Evolutionary conservation across 2,329 filamentous ascomycete genomes (phyloP), one percentile per base, ranked within the genome.

Genomic region (Neoascochyta sp.): DNA sequence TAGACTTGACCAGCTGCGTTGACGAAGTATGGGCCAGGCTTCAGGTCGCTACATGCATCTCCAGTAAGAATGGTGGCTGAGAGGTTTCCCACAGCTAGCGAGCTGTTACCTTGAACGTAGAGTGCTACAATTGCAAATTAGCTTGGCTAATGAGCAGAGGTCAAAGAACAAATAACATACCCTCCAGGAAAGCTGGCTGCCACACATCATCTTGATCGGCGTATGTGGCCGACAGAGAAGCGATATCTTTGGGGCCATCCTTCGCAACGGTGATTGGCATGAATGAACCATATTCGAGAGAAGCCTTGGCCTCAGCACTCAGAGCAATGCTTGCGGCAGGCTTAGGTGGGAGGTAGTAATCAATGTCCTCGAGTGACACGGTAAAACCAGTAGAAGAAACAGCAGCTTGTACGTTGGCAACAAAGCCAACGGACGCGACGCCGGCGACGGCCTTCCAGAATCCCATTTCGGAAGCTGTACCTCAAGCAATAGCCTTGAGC

Each of bases 21-120:
- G 20, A 74, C 39, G 41, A 75, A 74, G 43, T 75, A 75, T 2
- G 73, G 71, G 0, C 72, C 71, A 9, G 63, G 43, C 4, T 66
- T 64, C 7, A 74, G 16, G 8, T 33, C 24, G 4, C 45, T 14
- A 28, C 43, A 43, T 2, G 41, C 15, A n/a, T 29, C 35, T 12
- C 43, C 43, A 9, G 42, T 47, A 5, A 50, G 32, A 7, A 52
- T 17, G 2, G 39, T 43, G 7, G 25, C 24, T 2, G 50, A 43
- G 3, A 43, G 24, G 29, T 54, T 55, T 11, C 23, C 23, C n/a
- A n/a, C n/a, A 18, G 55, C 58, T 22, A 57, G 15, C 40, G 56
- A 33, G 9, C 29, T 41, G 20, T 29, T 32, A 2, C 39, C 39
- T 27, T 44, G 39, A 2, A 54, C 21, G 16, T 54, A 55, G 1